Conservation (phyloP, 768 basidiomycete genomes). For the Termitomyces sp. region DNA sequence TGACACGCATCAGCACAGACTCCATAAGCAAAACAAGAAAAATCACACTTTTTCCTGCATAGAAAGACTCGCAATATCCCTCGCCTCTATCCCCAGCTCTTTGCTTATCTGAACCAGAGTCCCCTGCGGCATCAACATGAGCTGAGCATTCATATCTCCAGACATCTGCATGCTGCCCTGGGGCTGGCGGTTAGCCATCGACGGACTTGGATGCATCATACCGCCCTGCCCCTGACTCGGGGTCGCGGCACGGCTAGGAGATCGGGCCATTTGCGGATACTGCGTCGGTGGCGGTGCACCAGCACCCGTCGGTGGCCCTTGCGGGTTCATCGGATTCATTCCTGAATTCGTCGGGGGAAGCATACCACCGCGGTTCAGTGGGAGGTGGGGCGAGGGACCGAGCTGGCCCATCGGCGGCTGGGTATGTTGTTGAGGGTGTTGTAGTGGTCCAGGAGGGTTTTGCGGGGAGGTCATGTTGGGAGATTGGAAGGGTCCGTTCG, state of each 20-base stretch:
- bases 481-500: conserved; percentile 60
- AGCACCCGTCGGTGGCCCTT: conserved; percentile 20
- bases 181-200: conserved; percentile 47
- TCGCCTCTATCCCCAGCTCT: conserved; percentile 17
- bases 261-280: conserved; percentile 47
- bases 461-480: conserved; percentile 67
- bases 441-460: conserved; percentile 31
- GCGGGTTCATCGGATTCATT: conserved; percentile 37
- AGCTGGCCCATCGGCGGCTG: conserved; percentile 48
- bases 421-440: conserved; percentile 26
- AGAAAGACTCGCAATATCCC: conserved; percentile 14
- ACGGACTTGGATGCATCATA: conserved; percentile 59
- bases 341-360: conserved; percentile 47
- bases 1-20: background rate
- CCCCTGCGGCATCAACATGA: conserved; percentile 36
- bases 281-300: conserved; percentile 37
- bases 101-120: conserved; percentile 24
- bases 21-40: background rate
- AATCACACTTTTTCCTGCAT: conserved; percentile 57
- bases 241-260: conserved; percentile 56
- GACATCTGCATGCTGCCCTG: conserved; percentile 15
- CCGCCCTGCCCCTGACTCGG: conserved; percentile 26
- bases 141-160: conserved; percentile 37
- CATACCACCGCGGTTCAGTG: conserved; percentile 40
- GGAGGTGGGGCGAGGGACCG: conserved; percentile 51